Evolutionary conservation across 495 filamentous ascomycete genomes (phyloP).

Genomic region (Hypomontagnella submonticulosa): DNA sequence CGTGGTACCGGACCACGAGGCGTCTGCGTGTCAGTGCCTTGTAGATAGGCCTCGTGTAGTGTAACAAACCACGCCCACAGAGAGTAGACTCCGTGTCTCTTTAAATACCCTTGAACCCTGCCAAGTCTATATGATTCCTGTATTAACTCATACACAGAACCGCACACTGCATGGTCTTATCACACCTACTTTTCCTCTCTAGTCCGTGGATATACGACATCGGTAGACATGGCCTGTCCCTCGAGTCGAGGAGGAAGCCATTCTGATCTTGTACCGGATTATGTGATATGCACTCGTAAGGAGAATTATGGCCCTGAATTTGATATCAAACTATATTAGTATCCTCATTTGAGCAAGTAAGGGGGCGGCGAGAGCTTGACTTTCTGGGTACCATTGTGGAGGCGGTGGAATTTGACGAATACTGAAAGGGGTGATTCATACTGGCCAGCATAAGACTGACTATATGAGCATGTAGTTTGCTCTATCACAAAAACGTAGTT

Average conservation of each 20-base stretch:
- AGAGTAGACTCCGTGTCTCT: slow-evolving; percentile 24
- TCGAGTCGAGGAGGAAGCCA: not conserved
- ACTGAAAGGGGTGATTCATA: too few relatives aligned
- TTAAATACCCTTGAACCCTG: slow-evolving; percentile 40
- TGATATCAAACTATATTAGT: not conserved
- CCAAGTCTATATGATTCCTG: slow-evolving; percentile 16
- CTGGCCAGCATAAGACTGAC: not conserved
- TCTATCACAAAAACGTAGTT: too few relatives aligned
- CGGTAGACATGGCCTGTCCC: not conserved
- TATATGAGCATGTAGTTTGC: too few relatives aligned
- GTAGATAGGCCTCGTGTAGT: slow-evolving; percentile 25
- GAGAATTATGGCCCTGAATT: not conserved
- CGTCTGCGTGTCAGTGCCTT: slow-evolving; percentile 22
- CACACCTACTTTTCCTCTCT: slow-evolving; percentile 17
- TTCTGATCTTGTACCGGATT: not conserved
- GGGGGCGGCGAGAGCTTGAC: too few relatives aligned
- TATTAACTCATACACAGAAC: slow-evolving; percentile 18
- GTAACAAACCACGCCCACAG: slow-evolving; percentile 34
- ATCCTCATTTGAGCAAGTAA: not conserved
- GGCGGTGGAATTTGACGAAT: too few relatives aligned
- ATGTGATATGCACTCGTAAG: not conserved
- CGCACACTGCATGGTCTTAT: slow-evolving; percentile 25
- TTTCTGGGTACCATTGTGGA: too few relatives aligned
- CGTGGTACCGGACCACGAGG: slow-evolving; percentile 35
- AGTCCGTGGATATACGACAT: slow-evolving; percentile 3